A percentile compares a stretch with the other conserved stretches of the same genome.
Conservation (phyloP, 73 alveolate species). For the Tetrahymena borealis region DNA sequence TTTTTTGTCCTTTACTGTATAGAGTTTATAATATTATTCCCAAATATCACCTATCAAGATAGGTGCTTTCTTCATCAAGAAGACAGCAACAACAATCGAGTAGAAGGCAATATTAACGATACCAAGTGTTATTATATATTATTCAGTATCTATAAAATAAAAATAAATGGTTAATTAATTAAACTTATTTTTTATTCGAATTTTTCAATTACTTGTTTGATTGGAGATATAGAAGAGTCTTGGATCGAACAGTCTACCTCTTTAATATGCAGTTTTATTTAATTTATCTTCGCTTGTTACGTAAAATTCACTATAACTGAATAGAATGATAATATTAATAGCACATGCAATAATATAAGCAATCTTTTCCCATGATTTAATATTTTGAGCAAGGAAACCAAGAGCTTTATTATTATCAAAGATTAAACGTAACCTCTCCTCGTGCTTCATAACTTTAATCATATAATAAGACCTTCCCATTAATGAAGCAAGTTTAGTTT, state of each 20-base stretch:
- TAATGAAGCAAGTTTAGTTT: conserved; percentile 12
- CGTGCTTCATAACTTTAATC: conserved; percentile 42
- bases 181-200: neutral
- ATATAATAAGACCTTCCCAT: conserved; percentile 20
- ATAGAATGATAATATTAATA: conserved; percentile 13
- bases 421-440: conserved; percentile 17
- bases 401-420: conserved; percentile 19
- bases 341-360: conserved; percentile 17
- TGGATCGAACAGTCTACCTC: conserved; percentile 25
- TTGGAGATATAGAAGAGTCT: conserved; percentile 11
- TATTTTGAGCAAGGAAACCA: conserved; percentile 24
- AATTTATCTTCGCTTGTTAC: neutral
- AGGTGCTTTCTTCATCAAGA: conserved; percentile 37
- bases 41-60: conserved; percentile 30
- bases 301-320: neutral
- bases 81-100: conserved; percentile 18
- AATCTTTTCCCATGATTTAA: conserved; percentile 24
- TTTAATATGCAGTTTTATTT: neutral
- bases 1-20: neutral
- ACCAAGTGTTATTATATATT: conserved; percentile 9
- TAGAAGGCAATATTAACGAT: conserved; percentile 17
- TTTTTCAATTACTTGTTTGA: neutral
- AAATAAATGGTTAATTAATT: neutral
- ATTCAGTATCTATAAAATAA: neutral
- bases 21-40: neutral